Evolutionary conservation across 495 filamentous ascomycete species (phyloP).

Genomic region (Extremus antarcticus): DNA sequence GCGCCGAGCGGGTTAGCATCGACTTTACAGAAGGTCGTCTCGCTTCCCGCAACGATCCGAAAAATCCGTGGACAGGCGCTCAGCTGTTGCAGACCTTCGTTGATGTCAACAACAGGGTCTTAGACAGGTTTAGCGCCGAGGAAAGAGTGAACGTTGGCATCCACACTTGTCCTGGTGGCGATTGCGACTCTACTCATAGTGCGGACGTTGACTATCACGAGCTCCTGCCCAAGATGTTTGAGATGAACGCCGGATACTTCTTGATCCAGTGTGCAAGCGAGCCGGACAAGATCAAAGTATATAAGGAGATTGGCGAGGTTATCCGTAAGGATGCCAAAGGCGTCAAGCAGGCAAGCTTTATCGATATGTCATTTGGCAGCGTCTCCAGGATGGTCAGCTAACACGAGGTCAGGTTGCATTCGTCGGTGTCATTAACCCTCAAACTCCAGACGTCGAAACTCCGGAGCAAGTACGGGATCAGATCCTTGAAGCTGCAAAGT

Average conservation of each 20-base stretch:
- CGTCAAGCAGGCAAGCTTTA: constrained; percentile 23
- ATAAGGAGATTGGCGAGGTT: constrained; percentile 29
- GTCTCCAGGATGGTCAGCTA: not conserved
- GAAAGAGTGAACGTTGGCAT: constrained; percentile 35
- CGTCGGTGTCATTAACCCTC: constrained; percentile 30
- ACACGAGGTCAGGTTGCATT: not conserved
- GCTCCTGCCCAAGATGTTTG: constrained; percentile 33
- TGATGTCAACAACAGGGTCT: constrained; percentile 34
- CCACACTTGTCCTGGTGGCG: constrained; percentile 38
- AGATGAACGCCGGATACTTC: constrained; percentile 38
- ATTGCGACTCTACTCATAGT: constrained; percentile 35
- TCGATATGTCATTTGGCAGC: not conserved
- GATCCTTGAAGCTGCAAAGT: constrained; percentile 29
- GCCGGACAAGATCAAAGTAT: constrained; percentile 31
- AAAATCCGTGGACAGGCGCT: constrained; percentile 35
- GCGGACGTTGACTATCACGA: constrained; percentile 33
- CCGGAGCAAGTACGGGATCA: constrained; percentile 31
- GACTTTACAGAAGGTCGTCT: constrained; percentile 37
- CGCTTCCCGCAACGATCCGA: constrained; percentile 32
- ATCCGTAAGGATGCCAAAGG: constrained; percentile 33
- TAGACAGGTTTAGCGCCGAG: constrained; percentile 27
- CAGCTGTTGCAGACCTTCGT: constrained; percentile 34
- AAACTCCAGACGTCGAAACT: constrained; percentile 31
- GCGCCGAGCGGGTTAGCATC: constrained; percentile 33
- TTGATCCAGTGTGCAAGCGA: constrained; percentile 34